Conservation (phyloP, 768 basidiomycete species). For the Mycena olivaceomarginata region DNA sequence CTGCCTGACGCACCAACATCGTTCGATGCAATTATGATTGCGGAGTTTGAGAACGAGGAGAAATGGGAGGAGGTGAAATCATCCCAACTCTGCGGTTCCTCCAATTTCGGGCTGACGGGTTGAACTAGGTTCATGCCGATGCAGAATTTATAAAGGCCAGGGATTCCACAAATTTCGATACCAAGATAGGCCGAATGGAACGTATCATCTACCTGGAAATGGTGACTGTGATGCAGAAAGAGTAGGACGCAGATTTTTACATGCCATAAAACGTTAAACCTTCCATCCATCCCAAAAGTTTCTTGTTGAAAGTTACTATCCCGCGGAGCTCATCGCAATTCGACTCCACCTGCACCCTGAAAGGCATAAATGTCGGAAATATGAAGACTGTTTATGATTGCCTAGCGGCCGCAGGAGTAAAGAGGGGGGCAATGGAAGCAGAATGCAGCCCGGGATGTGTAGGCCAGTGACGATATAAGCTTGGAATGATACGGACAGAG, state of each 20-base stretch:
- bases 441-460: no score
- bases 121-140: conserved; percentile 26
- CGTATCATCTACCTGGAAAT: conserved; percentile 24
- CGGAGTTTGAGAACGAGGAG: conserved; percentile 25
- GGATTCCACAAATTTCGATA: conserved; percentile 19
- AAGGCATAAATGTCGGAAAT: no score
- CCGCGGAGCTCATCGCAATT: no score
- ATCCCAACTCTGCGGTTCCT: conserved; percentile 6
- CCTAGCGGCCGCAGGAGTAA: no score
- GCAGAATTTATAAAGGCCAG: conserved; percentile 14
- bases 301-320: neutral
- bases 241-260: neutral
- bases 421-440: no score
- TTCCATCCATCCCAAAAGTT: neutral
- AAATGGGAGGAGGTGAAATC: conserved; percentile 23
- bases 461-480: no score
- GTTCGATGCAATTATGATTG: conserved; percentile 25
- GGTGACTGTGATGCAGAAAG: conserved; percentile 5
- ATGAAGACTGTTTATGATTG: no score
- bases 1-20: conserved; percentile 19
- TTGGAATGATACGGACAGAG: no score
- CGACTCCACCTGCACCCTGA: no score
- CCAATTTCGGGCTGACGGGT: conserved; percentile 24
- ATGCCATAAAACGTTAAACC: neutral
- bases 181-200: conserved; percentile 30